Evolutionary conservation across 257 asterid species (phyloP).

Genomic region (Verbascum thapsus): DNA sequence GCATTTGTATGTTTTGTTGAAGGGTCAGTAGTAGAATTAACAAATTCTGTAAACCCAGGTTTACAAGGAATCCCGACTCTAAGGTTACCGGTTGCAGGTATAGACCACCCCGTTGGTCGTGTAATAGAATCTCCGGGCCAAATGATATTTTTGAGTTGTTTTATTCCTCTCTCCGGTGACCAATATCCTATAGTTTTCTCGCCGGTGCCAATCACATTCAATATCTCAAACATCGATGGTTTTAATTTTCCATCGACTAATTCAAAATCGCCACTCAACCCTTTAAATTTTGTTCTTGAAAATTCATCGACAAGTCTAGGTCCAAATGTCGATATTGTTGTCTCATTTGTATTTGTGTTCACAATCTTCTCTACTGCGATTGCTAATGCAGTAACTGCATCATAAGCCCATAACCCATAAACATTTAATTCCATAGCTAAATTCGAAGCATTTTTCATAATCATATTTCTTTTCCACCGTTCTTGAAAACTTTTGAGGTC

Average conservation of each 20-base stretch:
- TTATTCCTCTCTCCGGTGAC: constrained; percentile 42
- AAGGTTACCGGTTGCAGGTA: constrained; percentile 41
- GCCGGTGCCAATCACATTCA: constrained; percentile 53
- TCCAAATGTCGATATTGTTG: constrained; percentile 47
- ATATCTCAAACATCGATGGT: constrained; percentile 45
- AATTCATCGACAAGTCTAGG: constrained; percentile 41
- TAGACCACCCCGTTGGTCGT: constrained; percentile 54
- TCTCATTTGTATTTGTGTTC: constrained; percentile 20
- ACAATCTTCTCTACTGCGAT: constrained; percentile 41
- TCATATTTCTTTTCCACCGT: constrained; percentile 41
- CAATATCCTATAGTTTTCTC: constrained; percentile 60
- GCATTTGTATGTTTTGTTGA: constrained; percentile 14
- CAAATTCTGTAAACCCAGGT: constrained; percentile 54
- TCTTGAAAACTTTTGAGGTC: constrained; percentile 30
- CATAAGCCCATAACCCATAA: constrained; percentile 51
- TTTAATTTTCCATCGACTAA: constrained; percentile 42
- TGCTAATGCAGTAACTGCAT: constrained; percentile 45
- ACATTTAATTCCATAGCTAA: constrained; percentile 31
- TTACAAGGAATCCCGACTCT: constrained; percentile 62
- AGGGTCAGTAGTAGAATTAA: constrained; percentile 30
- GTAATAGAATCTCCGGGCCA: constrained; percentile 71
- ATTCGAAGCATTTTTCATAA: constrained; percentile 5
- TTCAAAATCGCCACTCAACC: constrained; percentile 54
- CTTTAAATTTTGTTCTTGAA: constrained; percentile 38
- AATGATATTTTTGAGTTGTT: constrained; percentile 39